Percentiles rank a stretch among this genome's conserved stretches.
Evolutionary conservation across 1,284 basidiomycete species (phyloP).

Genomic region (Cutaneotrichosporon sp.): DNA sequence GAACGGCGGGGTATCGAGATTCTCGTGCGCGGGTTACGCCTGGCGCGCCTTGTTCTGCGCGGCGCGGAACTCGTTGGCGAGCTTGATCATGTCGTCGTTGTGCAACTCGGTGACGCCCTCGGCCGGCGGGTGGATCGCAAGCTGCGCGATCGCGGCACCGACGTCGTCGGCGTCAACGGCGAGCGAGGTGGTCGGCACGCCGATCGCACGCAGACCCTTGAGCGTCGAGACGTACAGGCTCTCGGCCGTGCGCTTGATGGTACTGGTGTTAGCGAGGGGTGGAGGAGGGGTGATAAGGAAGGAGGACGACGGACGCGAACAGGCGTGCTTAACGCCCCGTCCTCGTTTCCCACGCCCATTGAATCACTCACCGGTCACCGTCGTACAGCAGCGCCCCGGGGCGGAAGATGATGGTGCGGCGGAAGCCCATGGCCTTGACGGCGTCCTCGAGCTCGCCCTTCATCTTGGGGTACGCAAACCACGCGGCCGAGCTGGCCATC

Average conservation of each 20-base stretch:
- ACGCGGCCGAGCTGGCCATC: slow-evolving; percentile 29
- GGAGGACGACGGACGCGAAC: background rate
- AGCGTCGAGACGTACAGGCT: slow-evolving; percentile 20
- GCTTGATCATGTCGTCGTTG: slow-evolving; percentile 34
- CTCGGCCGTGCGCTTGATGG: slow-evolving; percentile 27
- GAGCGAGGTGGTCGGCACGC: slow-evolving; percentile 26
- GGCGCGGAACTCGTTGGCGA: slow-evolving; percentile 32
- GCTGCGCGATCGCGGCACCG: slow-evolving; percentile 45
- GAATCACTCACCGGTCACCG: slow-evolving; percentile 34
- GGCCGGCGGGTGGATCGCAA: slow-evolving; percentile 36
- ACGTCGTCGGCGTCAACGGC: slow-evolving; percentile 36
- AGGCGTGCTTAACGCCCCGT: background rate
- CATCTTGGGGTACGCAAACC: slow-evolving; percentile 40
- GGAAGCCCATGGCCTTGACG: slow-evolving; percentile 41
- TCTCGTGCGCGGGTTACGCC: background rate
- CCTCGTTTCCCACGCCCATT: background rate
- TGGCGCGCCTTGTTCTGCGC: slow-evolving; percentile 13
- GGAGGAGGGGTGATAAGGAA: no score
- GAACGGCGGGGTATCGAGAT: background rate
- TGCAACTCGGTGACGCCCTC: slow-evolving; percentile 25
- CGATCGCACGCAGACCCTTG: slow-evolving; percentile 25
- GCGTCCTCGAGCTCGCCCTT: slow-evolving; percentile 50
- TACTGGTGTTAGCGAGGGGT: no score
- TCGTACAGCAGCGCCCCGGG: slow-evolving; percentile 41
- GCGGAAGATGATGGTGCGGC: slow-evolving; percentile 42